Percentiles rank a stretch among this genome's conserved stretches.
phyloP scores from a whole-genome alignment of 768 basidiomycete species.

The Boletus edulis region DNA sequence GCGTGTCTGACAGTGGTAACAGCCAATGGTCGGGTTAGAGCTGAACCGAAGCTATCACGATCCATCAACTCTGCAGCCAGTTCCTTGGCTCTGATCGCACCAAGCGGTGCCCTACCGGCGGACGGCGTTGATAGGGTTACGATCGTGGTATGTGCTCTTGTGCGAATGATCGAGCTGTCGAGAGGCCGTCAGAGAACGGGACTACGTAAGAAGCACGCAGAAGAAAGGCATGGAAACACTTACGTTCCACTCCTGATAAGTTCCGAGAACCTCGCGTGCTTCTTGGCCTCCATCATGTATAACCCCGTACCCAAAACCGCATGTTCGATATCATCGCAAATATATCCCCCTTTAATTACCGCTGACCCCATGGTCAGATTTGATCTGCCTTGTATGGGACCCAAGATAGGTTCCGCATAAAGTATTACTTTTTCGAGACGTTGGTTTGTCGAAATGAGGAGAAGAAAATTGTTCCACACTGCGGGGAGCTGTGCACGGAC shows the following conservation, averaged over 20 bases:
- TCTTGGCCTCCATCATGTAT: slow-evolving; percentile 56
- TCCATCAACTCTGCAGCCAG: slow-evolving; percentile 40
- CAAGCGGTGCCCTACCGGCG: slow-evolving; percentile 34
- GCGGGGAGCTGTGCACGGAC: slow-evolving; percentile 55
- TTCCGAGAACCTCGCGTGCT: slow-evolving; percentile 48
- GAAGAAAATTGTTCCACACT: slow-evolving; percentile 56
- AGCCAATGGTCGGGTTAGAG: neutral
- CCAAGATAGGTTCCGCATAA: slow-evolving; percentile 22
- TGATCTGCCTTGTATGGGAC: slow-evolving; percentile 5
- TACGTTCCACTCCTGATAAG: slow-evolving; percentile 55
- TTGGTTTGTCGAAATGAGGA: slow-evolving; percentile 48
- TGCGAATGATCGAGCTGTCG: slow-evolving; percentile 34
- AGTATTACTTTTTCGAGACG: slow-evolving; percentile 46
- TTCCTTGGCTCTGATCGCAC: slow-evolving; percentile 69
- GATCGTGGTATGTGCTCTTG: slow-evolving; percentile 35
- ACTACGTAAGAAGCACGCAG: slow-evolving; percentile 3
- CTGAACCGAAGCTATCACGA: neutral
- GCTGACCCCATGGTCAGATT: neutral
- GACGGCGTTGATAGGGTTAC: slow-evolving; percentile 14
- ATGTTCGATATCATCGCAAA: slow-evolving; percentile 18
- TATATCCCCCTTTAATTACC: slow-evolving; percentile 11
- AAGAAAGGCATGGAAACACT: slow-evolving; percentile 20
- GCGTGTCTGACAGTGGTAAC: neutral
- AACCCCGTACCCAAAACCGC: slow-evolving; percentile 48
- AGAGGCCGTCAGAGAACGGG: neutral